phyloP scores from a whole-genome alignment of 2,329 filamentous ascomycete genomes.

The Apiospora hydei region DNA sequence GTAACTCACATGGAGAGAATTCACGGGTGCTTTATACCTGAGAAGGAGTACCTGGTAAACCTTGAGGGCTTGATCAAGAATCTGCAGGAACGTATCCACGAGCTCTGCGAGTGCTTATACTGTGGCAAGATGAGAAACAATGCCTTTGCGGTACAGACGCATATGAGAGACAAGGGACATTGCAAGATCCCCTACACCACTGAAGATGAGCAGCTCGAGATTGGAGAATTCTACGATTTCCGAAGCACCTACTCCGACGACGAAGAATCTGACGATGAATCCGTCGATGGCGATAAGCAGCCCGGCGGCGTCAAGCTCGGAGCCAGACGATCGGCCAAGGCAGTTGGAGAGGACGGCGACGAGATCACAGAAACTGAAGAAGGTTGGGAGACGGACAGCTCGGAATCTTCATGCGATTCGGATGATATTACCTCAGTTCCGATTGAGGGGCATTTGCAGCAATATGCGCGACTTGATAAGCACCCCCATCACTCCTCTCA shows the following conservation, averaged over 20 bases:
- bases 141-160: conserved; percentile 83
- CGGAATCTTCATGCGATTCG: conserved; percentile 86
- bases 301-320: conserved; percentile 75
- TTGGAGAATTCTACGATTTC: conserved; percentile 98
- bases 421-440: conserved; percentile 83
- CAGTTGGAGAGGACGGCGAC: conserved; percentile 60
- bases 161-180: conserved; percentile 97
- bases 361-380: conserved; percentile 69
- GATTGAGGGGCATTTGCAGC: conserved; percentile 73
- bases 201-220: conserved; percentile 89
- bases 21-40: conserved; percentile 92
- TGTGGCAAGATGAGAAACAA: conserved; percentile 86
- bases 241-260: conserved; percentile 91
- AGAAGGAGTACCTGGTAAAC: conserved; percentile 83
- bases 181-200: conserved; percentile 94
- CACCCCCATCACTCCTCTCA: conserved; percentile 78
- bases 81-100: conserved; percentile 80
- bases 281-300: conserved; percentile 55
- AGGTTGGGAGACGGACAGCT: conserved; percentile 95
- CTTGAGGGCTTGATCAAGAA: conserved; percentile 81
- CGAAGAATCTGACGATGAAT: conserved; percentile 66
- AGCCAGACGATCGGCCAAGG: conserved; percentile 61
- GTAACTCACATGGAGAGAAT: conserved; percentile 88
- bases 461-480: conserved; percentile 75
- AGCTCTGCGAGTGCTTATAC: conserved; percentile 84